A percentile compares a stretch with the other conserved stretches of the same genome.
These are phyloP conservation scores for Kregervanrija delftensis DNA, from an alignment of 805 yeast species.

Conservation along the genomic window DNA sequence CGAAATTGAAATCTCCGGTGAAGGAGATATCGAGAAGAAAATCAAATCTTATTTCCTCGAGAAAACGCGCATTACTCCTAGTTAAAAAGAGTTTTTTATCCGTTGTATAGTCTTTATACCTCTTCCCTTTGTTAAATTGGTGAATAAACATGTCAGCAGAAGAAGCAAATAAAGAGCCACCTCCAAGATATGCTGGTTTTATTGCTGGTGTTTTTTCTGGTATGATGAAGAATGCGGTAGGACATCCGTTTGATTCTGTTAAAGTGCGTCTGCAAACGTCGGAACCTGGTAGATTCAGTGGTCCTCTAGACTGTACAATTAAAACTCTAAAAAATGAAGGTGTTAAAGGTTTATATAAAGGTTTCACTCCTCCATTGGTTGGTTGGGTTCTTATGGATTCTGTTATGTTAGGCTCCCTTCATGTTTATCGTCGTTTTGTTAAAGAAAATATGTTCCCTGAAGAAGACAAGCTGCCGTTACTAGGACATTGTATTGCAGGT, in stretches of 20 bases:
- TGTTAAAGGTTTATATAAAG: constrained; percentile 71
- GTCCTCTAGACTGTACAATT: constrained; percentile 74
- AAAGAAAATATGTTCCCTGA: constrained; percentile 58
- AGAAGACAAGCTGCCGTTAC: constrained; percentile 58
- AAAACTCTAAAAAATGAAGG: constrained; percentile 76
- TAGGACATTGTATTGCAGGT: constrained; percentile 70
- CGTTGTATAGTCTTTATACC: no score
- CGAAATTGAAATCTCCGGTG: no score
- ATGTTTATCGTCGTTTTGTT: constrained; percentile 62
- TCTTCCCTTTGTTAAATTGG: no score
- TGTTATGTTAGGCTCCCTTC: constrained; percentile 82
- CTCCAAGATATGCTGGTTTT: constrained; percentile 63
- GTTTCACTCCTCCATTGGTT: constrained; percentile 86
- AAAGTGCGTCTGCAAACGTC: constrained; percentile 80
- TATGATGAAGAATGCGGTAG: constrained; percentile 79
- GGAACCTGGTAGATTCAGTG: constrained; percentile 58
- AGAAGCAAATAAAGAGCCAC: constrained; percentile 22
- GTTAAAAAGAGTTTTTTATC: no score
- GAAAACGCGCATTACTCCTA: no score
- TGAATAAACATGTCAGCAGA: background rate
- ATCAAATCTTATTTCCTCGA: no score
- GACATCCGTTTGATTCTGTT: constrained; percentile 90
- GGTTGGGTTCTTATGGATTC: constrained; percentile 96
- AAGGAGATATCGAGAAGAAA: no score
- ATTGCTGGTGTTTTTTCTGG: constrained; percentile 88